phyloP scores from a whole-genome alignment of 2,329 filamentous ascomycete genomes.

The Cryphonectria japonica region DNA sequence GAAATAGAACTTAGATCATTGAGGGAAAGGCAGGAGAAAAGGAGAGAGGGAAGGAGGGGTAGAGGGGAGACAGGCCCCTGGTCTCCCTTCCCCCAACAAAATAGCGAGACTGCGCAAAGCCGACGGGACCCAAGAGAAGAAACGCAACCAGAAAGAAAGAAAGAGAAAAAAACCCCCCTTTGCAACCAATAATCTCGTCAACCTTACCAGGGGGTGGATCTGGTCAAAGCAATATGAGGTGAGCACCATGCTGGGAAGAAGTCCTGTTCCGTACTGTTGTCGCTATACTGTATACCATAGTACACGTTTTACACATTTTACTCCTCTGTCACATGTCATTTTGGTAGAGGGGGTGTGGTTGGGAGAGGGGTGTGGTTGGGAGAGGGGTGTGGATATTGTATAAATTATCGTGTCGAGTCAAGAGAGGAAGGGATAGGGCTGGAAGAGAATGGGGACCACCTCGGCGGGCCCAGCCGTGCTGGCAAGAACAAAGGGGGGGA shows the following conservation, averaged over 20 bases:
- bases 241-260: too few relatives aligned
- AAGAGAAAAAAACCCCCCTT: too few relatives aligned
- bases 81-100: not conserved
- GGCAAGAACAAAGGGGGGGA: not conserved
- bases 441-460: not conserved
- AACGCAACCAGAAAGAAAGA: too few relatives aligned
- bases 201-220: not conserved
- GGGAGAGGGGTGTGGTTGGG: not conserved
- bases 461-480: not conserved
- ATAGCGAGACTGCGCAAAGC: not conserved
- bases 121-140: too few relatives aligned
- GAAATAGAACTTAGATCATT: not conserved
- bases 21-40: not conserved
- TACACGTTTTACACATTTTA: not conserved
- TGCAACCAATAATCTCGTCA: not conserved
- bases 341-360: too few relatives aligned
- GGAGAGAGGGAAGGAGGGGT: not conserved
- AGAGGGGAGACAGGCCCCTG: not conserved
- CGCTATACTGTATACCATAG: not conserved
- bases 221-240: not conserved
- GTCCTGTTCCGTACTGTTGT: not conserved
- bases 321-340: constrained; percentile 7
- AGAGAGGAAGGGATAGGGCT: not conserved
- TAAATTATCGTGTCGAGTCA: not conserved
- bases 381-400: not conserved